These are phyloP conservation scores for Ajuga reptans DNA, from an alignment of 305 asterid species.

Conservation along the genomic window DNA sequence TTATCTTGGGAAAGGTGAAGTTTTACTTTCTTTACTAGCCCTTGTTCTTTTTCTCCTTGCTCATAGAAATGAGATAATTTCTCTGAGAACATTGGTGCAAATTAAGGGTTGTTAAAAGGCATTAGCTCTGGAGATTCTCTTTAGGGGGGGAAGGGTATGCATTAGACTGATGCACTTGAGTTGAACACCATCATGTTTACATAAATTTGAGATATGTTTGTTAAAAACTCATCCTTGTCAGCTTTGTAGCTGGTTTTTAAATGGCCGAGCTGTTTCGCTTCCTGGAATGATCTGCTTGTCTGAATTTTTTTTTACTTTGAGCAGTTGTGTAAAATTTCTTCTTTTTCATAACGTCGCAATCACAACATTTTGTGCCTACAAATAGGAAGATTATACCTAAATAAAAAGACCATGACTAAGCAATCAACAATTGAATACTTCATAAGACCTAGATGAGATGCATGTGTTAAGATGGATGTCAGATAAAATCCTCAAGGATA, in stretches of 20 bases:
- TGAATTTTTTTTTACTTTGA: neutral
- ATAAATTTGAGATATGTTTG: neutral
- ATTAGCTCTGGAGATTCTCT: neutral
- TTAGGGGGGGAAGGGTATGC: neutral
- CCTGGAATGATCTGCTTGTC: conserved; percentile 4
- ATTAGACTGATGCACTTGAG: neutral
- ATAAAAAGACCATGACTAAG: neutral
- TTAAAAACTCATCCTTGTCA: neutral
- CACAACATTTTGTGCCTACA: neutral
- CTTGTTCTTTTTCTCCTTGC: neutral
- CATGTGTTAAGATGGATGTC: neutral
- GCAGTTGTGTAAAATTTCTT: neutral
- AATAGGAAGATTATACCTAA: neutral
- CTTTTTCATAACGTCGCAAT: neutral
- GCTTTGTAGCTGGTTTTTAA: neutral
- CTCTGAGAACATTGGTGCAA: neutral
- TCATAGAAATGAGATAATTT: neutral
- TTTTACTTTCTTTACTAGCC: conserved; percentile 15
- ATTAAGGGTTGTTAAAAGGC: neutral
- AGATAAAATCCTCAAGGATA: neutral
- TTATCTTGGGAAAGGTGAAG: conserved; percentile 66
- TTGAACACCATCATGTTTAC: neutral
- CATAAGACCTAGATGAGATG: neutral
- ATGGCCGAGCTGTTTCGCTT: neutral
- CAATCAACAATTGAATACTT: neutral